phyloP scores from a whole-genome alignment of 331 rosid genomes.

The Quercus phellos region DNA sequence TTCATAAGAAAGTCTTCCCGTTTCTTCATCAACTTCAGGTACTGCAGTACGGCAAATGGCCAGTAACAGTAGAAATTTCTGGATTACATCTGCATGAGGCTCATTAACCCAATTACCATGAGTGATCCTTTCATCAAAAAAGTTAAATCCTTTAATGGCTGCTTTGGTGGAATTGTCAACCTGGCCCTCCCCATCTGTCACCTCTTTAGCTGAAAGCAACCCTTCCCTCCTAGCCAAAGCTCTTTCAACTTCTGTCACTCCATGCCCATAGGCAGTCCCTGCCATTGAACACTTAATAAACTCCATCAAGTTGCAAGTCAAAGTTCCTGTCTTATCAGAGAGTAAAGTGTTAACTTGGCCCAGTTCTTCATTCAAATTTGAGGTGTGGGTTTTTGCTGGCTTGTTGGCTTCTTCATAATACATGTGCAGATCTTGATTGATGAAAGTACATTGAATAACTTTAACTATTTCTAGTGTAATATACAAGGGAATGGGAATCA shows the following conservation, averaged over 20 bases:
- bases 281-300: constrained; percentile 43
- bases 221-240: constrained; percentile 14
- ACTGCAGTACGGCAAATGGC: constrained; percentile 43
- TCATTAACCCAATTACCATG: constrained; percentile 13
- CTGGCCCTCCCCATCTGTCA: too few species aligned
- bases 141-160: constrained; percentile 35
- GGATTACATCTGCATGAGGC: too few species aligned
- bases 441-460: constrained; percentile 35
- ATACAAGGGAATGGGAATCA: constrained; percentile 44
- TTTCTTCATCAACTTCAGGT: constrained; percentile 20
- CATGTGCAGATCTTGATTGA: constrained; percentile 36
- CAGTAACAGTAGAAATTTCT: constrained; percentile 22
- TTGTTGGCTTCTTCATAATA: constrained; percentile 31
- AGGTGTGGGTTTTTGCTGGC: constrained; percentile 34
- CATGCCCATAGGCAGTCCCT: constrained; percentile 37
- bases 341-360: constrained; percentile 40
- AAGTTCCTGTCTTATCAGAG: constrained; percentile 41
- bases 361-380: constrained; percentile 9
- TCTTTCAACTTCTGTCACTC: constrained; percentile 21
- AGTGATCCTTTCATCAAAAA: constrained; percentile 29
- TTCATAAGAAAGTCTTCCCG: constrained; percentile 28
- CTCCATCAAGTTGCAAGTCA: constrained; percentile 46
- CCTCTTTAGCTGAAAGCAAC: too few species aligned
- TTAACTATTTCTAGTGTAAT: constrained; percentile 43
- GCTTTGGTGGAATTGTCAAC: not conserved